These are phyloP conservation scores for Xylaria hypoxylon DNA, from an alignment of 2,329 filamentous ascomycete species.

Conservation along the genomic window DNA sequence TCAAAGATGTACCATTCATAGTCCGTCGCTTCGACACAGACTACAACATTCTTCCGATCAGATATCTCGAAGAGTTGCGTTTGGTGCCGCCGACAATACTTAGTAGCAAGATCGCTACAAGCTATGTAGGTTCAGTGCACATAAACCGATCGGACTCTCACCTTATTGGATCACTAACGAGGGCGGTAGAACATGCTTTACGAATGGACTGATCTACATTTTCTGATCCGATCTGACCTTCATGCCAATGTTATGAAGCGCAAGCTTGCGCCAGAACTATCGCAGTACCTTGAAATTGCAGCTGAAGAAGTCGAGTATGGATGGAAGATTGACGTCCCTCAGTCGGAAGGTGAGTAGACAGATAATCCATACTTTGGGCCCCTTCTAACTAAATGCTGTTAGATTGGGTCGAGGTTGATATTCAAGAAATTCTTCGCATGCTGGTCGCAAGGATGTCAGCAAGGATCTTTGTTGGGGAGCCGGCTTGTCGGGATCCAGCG, in stretches of 20 bases:
- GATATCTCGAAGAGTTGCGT: conserved; percentile 21
- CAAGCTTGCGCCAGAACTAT: conserved; percentile 26
- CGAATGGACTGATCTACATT: conserved; percentile 18
- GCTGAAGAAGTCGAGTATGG: conserved; percentile 20
- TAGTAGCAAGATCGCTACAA: conserved; percentile 19
- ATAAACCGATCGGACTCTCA: neutral
- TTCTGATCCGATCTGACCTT: conserved; percentile 23
- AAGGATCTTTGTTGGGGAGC: conserved; percentile 36
- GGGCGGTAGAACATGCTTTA: conserved; percentile 7
- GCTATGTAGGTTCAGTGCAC: conserved; percentile 15
- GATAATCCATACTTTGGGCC: neutral
- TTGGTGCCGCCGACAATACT: conserved; percentile 24
- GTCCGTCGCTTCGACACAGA: conserved; percentile 17
- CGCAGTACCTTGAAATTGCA: conserved; percentile 21
- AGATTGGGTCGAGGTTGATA: conserved; percentile 34
- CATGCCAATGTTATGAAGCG: conserved; percentile 26
- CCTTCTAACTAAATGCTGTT: neutral
- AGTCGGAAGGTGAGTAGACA: conserved; percentile 8
- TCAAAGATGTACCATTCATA: conserved; percentile 12
- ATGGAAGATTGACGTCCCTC: conserved; percentile 22
- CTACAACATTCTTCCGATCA: conserved; percentile 20
- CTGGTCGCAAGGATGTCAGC: conserved; percentile 35
- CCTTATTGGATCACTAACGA: neutral
- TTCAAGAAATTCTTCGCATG: conserved; percentile 33
- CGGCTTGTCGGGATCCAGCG: conserved; percentile 31